Evolutionary conservation across 2,329 filamentous ascomycete species (phyloP).

Genomic region (Zymoseptoria brevis): DNA sequence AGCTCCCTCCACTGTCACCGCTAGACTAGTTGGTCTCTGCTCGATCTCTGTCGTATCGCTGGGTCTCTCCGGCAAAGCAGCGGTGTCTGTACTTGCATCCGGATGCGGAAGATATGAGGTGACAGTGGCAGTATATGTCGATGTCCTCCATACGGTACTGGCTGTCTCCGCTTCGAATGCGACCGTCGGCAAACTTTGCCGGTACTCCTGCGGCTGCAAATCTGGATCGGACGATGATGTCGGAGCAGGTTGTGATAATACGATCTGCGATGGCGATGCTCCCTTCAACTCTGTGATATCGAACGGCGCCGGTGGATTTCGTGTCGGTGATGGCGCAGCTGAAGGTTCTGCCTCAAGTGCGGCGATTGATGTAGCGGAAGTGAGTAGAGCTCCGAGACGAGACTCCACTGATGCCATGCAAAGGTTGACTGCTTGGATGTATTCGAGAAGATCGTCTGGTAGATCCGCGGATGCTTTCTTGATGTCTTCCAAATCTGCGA

Average conservation of each 20-base stretch:
- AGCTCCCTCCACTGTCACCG: background rate
- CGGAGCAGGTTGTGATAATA: background rate
- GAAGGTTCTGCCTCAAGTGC: background rate
- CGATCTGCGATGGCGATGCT: background rate
- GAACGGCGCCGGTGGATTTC: background rate
- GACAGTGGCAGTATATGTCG: background rate
- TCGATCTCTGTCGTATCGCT: background rate
- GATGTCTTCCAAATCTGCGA: background rate
- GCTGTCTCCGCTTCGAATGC: background rate
- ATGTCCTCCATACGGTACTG: background rate
- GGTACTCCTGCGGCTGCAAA: background rate
- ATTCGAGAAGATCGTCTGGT: background rate
- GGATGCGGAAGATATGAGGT: background rate
- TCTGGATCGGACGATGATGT: background rate
- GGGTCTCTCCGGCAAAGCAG: background rate
- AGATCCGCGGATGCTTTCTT: background rate
- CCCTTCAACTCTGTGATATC: background rate
- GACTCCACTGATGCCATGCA: background rate
- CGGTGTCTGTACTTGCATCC: background rate
- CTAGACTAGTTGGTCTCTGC: background rate
- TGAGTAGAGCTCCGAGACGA: background rate
- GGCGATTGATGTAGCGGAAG: background rate
- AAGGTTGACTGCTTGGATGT: background rate
- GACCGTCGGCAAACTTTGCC: background rate
- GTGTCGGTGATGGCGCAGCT: background rate